Evolutionary conservation across 768 basidiomycete genomes (phyloP).

Genomic region (Calocybe gangraenosa): DNA sequence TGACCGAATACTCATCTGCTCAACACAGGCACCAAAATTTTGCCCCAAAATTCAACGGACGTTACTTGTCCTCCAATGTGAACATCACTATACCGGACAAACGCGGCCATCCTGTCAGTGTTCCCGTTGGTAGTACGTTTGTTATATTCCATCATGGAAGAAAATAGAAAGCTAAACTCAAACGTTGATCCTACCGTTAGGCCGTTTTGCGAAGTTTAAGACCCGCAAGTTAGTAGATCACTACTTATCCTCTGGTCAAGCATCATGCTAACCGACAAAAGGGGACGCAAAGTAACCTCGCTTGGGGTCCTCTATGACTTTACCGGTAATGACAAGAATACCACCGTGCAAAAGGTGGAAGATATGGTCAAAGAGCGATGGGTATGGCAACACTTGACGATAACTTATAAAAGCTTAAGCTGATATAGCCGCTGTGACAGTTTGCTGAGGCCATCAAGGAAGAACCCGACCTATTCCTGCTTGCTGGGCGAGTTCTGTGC

Average conservation of each 20-base stretch:
- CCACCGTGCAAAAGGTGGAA: constrained; percentile 68
- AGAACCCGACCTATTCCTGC: constrained; percentile 79
- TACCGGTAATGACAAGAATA: constrained; percentile 63
- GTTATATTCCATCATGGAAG: too few relatives aligned
- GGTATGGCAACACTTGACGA: constrained; percentile 36
- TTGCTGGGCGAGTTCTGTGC: constrained; percentile 48
- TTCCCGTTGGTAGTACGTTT: constrained; percentile 33
- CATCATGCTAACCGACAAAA: constrained; percentile 12
- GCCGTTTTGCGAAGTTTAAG: constrained; percentile 66
- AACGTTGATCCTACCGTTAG: constrained; percentile 25
- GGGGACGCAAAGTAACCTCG: constrained; percentile 70
- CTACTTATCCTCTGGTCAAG: not conserved
- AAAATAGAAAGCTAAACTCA: too few relatives aligned
- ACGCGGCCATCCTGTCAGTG: constrained; percentile 29
- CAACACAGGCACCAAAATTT: constrained; percentile 56
- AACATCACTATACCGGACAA: constrained; percentile 69
- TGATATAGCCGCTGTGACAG: constrained; percentile 30
- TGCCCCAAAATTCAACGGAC: constrained; percentile 55
- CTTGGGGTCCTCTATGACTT: constrained; percentile 81
- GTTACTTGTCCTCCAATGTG: constrained; percentile 79
- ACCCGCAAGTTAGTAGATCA: constrained; percentile 62
- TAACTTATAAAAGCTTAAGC: not conserved
- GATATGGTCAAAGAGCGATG: constrained; percentile 80
- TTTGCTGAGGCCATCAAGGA: constrained; percentile 76
- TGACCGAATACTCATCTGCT: constrained; percentile 1